These are phyloP conservation scores for Cladosporium sp. DNA, from an alignment of 2,329 filamentous ascomycete species.

Conservation along the genomic window DNA sequence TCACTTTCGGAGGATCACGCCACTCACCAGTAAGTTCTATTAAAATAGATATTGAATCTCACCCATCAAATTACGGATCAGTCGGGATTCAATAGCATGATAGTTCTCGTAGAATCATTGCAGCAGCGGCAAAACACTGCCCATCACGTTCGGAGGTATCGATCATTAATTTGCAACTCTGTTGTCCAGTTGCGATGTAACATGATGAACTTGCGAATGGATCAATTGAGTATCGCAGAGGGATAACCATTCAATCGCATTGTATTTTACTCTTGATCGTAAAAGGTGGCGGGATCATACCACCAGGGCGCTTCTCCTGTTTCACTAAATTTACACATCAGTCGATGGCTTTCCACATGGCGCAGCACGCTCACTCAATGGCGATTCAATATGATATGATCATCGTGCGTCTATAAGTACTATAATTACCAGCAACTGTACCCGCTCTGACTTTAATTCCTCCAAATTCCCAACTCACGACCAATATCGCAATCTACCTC, in stretches of 20 bases:
- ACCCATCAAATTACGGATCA: not conserved
- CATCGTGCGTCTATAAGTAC: not conserved
- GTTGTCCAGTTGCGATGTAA: not conserved
- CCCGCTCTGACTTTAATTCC: not conserved
- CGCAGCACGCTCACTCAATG: not conserved
- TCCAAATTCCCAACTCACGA: not conserved
- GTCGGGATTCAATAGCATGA: not conserved
- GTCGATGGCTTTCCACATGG: not conserved
- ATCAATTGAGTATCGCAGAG: not conserved
- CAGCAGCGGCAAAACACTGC: not conserved
- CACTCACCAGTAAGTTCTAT: not conserved
- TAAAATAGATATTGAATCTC: not conserved
- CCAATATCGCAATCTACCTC: not conserved
- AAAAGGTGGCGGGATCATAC: not conserved
- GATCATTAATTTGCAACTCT: not conserved
- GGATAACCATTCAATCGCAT: not conserved
- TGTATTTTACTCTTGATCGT: not conserved
- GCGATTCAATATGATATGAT: not conserved
- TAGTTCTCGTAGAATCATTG: not conserved
- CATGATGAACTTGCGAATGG: not conserved
- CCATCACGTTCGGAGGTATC: not conserved
- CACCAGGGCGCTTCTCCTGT: not conserved
- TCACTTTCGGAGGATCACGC: not conserved
- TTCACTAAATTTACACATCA: not conserved
- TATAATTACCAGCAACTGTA: not conserved